A percentile compares a stretch with the other conserved stretches of the same genome.
Evolutionary conservation across 345 rosid species (phyloP).

Genomic region (Turritis glabra): DNA sequence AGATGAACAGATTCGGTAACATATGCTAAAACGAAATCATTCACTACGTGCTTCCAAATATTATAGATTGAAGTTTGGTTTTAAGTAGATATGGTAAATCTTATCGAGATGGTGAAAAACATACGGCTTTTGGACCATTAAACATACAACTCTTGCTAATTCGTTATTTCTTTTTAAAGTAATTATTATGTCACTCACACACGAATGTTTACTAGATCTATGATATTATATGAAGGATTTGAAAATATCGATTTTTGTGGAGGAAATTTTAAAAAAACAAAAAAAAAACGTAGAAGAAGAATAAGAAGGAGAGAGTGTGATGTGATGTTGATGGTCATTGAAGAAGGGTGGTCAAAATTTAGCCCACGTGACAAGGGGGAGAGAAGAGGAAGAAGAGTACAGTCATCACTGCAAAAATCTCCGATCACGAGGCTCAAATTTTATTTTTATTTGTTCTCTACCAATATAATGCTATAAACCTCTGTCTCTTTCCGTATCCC

Average conservation of each 20-base stretch:
- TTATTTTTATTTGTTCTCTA: constrained; percentile 20
- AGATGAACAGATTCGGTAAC: neutral
- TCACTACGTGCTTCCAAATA: neutral
- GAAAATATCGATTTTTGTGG: neutral
- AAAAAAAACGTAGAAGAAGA: constrained; percentile 1
- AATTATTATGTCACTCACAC: constrained; percentile 35
- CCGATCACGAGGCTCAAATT: constrained; percentile 44
- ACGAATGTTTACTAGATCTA: constrained; percentile 36
- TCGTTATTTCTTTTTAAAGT: constrained; percentile 17
- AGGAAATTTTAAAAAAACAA: neutral
- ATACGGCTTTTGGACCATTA: constrained; percentile 28
- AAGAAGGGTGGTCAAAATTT: constrained; percentile 40
- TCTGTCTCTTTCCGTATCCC: constrained; percentile 43
- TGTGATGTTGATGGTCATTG: constrained; percentile 40
- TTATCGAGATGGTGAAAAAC: constrained; percentile 17
- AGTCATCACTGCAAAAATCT: constrained; percentile 43
- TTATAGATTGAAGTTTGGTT: constrained; percentile 11
- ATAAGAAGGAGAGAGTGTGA: constrained; percentile 20
- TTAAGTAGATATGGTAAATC: neutral
- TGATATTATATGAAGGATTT: neutral
- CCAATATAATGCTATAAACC: constrained; percentile 20
- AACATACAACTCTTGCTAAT: constrained; percentile 7
- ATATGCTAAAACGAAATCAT: constrained; percentile 13
- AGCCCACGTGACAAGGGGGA: constrained; percentile 46
- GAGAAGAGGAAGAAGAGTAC: constrained; percentile 34